Evolutionary conservation across 1,284 basidiomycete species (phyloP).

Genomic region (Austropuccinia psidii): DNA sequence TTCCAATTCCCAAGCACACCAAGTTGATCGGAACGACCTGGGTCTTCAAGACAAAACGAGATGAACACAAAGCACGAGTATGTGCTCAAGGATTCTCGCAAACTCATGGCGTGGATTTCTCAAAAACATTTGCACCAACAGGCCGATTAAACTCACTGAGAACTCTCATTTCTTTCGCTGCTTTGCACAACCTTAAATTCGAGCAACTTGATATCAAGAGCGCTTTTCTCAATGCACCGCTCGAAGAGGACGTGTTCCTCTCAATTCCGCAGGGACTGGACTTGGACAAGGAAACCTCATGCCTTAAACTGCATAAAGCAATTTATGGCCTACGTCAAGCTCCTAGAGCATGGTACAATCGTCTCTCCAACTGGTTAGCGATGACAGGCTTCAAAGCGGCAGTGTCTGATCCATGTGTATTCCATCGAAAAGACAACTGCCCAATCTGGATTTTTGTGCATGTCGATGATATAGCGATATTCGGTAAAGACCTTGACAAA

Average conservation of each 20-base stretch:
- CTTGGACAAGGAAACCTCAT: no score
- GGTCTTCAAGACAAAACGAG: background rate
- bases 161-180: background rate
- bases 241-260: background rate
- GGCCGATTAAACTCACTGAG: background rate
- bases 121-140: background rate
- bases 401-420: background rate
- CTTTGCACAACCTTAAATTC: background rate
- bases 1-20: no score
- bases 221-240: background rate
- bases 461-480: background rate
- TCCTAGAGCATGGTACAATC: background rate
- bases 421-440: background rate
- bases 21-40: background rate
- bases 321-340: background rate
- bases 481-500: background rate
- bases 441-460: background rate
- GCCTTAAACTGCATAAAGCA: background rate
- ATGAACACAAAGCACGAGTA: background rate
- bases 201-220: background rate
- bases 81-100: background rate
- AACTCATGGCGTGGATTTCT: background rate
- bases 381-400: background rate
- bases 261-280: background rate
- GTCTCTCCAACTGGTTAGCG: background rate